These are phyloP conservation scores for Aspergillus leporis DNA, from an alignment of 495 filamentous ascomycete species.

Conservation along the genomic window DNA sequence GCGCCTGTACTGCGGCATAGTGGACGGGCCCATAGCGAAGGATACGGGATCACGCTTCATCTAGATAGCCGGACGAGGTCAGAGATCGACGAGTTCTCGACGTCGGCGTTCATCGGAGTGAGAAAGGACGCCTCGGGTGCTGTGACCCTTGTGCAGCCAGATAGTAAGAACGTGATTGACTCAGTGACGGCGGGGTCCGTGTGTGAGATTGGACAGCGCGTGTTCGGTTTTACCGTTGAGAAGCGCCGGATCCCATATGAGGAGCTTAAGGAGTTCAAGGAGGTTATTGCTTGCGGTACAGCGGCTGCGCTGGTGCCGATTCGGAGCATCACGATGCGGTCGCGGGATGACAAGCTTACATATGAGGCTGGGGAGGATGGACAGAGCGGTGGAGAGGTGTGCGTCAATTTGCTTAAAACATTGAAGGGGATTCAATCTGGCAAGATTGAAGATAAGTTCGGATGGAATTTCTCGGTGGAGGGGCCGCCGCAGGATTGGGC, in stretches of 20 bases:
- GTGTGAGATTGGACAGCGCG: slow-evolving; percentile 62
- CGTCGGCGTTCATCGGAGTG: slow-evolving; percentile 80
- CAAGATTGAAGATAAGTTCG: slow-evolving; percentile 69
- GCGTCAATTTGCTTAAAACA: slow-evolving; percentile 65
- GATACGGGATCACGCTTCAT: slow-evolving; percentile 85
- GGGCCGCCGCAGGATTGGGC: slow-evolving; percentile 37
- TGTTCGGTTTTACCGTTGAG: slow-evolving; percentile 69
- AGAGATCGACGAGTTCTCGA: slow-evolving; percentile 89
- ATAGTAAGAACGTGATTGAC: slow-evolving; percentile 78
- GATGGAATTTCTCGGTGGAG: slow-evolving; percentile 59
- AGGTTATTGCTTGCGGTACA: slow-evolving; percentile 90
- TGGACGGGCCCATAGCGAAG: slow-evolving; percentile 68
- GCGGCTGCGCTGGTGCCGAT: slow-evolving; percentile 92
- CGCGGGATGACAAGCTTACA: slow-evolving; percentile 62
- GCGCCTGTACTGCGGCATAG: slow-evolving; percentile 76
- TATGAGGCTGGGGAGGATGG: slow-evolving; percentile 62
- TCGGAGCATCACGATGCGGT: slow-evolving; percentile 75
- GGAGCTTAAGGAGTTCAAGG: slow-evolving; percentile 75
- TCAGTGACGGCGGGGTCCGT: slow-evolving; percentile 77
- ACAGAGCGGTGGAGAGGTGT: slow-evolving; percentile 72
- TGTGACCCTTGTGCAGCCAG: slow-evolving; percentile 75
- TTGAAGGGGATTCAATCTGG: slow-evolving; percentile 86
- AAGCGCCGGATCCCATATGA: slow-evolving; percentile 67
- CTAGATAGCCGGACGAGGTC: slow-evolving; percentile 76
- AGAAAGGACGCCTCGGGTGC: slow-evolving; percentile 50